These are phyloP conservation scores for Colletotrichum tofieldiae DNA, from an alignment of 2,329 filamentous ascomycete species.

Conservation along the genomic window DNA sequence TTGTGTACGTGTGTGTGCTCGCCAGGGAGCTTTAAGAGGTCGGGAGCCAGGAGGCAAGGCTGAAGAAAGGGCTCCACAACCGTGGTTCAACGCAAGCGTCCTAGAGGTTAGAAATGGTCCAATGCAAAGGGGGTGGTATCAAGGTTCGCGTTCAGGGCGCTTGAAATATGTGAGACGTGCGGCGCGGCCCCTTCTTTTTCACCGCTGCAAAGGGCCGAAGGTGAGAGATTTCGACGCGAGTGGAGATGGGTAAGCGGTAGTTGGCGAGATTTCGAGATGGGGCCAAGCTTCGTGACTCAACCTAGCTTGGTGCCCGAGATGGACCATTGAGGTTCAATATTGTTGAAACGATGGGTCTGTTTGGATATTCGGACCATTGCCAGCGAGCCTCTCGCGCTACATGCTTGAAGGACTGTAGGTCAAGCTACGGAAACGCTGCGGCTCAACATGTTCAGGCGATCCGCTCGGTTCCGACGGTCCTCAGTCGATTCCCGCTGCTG, in stretches of 20 bases:
- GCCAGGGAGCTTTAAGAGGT: slow-evolving; percentile 22
- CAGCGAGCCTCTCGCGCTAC: slow-evolving; percentile 20
- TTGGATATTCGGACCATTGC: slow-evolving; percentile 23
- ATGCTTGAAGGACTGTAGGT: not conserved
- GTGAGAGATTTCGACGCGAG: slow-evolving; percentile 35
- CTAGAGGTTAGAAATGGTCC: slow-evolving; percentile 21
- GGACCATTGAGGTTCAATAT: slow-evolving; percentile 23
- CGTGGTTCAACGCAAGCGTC: slow-evolving; percentile 18
- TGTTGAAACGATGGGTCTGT: slow-evolving; percentile 36
- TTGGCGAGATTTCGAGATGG: slow-evolving; percentile 38
- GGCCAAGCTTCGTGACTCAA: slow-evolving; percentile 37
- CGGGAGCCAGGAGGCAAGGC: slow-evolving; percentile 39
- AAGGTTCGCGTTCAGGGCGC: slow-evolving; percentile 26
- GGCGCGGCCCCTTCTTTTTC: slow-evolving; percentile 16
- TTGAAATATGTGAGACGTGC: slow-evolving; percentile 21
- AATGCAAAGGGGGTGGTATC: slow-evolving; percentile 21
- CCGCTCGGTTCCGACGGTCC: slow-evolving; percentile 28
- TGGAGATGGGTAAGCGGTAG: slow-evolving; percentile 35
- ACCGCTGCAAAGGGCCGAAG: slow-evolving; percentile 42
- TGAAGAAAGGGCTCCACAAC: slow-evolving; percentile 28
- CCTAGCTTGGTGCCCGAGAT: slow-evolving; percentile 37
- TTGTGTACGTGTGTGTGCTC: slow-evolving; percentile 20
- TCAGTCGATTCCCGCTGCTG: slow-evolving; percentile 27
- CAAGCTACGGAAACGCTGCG: slow-evolving; percentile 12
- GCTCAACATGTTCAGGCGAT: slow-evolving; percentile 14